Conservation (phyloP, 768 basidiomycete species). For the Amanita rubescens region DNA sequence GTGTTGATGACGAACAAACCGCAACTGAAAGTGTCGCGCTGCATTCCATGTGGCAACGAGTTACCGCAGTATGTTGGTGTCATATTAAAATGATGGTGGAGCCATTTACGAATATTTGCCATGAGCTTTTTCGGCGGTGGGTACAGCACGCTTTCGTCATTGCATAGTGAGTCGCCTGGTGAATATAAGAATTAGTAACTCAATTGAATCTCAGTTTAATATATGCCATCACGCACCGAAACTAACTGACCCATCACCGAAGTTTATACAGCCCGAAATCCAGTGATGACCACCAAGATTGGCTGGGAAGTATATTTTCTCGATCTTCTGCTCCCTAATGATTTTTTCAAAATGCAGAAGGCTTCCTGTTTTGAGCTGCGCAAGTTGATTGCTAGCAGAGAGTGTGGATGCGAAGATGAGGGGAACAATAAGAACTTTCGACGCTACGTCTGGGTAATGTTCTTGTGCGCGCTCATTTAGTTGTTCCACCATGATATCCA, state of each 20-base stretch:
- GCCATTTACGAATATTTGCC: background rate
- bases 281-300: background rate
- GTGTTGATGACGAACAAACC: constrained; percentile 14
- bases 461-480: background rate
- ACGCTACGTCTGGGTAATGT: background rate
- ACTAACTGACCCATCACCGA: background rate
- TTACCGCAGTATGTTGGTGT: background rate
- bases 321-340: too few species aligned
- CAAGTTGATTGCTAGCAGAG: background rate
- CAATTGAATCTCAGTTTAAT: background rate
- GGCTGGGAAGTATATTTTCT: background rate
- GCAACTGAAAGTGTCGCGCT: constrained; percentile 16
- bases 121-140: background rate
- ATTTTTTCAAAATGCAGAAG: background rate
- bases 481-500: background rate
- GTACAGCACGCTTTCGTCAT: too few species aligned
- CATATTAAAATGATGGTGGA: background rate
- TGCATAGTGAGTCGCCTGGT: background rate
- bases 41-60: constrained; percentile 3
- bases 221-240: background rate
- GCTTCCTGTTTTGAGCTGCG: background rate
- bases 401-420: background rate
- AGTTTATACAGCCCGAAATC: background rate
- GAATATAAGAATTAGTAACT: background rate
- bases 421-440: background rate